phyloP scores from a whole-genome alignment of 1,284 basidiomycete genomes.

The Vanrija humicola region DNA sequence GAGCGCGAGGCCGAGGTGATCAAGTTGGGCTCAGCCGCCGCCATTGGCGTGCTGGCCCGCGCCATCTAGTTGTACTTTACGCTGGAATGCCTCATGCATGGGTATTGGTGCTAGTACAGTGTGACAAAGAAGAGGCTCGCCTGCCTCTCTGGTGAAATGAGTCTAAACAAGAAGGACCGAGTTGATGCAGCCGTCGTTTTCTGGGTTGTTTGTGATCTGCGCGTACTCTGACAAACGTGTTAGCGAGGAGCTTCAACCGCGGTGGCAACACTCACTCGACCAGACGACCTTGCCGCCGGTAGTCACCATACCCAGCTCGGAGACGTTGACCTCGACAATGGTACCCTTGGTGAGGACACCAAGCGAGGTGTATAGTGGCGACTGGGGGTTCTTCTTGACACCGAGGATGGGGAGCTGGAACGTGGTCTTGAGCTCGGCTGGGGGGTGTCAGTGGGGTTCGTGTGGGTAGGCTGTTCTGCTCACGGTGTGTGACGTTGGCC shows the following conservation, averaged over 20 bases:
- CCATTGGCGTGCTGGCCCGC: constrained; percentile 59
- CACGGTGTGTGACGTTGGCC: constrained; percentile 98
- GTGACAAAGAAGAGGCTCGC: background rate
- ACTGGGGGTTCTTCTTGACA: constrained; percentile 99
- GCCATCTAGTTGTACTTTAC: constrained; percentile 18
- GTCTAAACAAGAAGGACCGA: constrained; percentile 63
- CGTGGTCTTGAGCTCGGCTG: constrained; percentile 94
- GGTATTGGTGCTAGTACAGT: constrained; percentile 10
- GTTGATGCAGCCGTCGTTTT: constrained; percentile 95
- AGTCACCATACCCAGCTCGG: constrained; percentile 97
- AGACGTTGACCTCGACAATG: constrained; percentile 97
- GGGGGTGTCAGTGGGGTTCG: constrained; percentile 8
- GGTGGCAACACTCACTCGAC: constrained; percentile 50
- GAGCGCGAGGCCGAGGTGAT: constrained; percentile 55
- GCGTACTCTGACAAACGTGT: constrained; percentile 81
- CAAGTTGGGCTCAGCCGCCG: constrained; percentile 61
- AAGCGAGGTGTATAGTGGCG: constrained; percentile 83
- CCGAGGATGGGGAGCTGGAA: constrained; percentile 98
- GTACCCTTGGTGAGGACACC: constrained; percentile 99
- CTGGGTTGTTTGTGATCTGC: constrained; percentile 93
- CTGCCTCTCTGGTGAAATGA: background rate
- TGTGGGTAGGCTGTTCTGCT: constrained; percentile 41
- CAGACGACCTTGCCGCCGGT: constrained; percentile 85
- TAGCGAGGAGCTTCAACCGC: constrained; percentile 41
- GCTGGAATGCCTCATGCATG: constrained; percentile 8